Base-by-base conservation (phyloP, 257 asterid species). In the Mentha longifolia region DNA sequence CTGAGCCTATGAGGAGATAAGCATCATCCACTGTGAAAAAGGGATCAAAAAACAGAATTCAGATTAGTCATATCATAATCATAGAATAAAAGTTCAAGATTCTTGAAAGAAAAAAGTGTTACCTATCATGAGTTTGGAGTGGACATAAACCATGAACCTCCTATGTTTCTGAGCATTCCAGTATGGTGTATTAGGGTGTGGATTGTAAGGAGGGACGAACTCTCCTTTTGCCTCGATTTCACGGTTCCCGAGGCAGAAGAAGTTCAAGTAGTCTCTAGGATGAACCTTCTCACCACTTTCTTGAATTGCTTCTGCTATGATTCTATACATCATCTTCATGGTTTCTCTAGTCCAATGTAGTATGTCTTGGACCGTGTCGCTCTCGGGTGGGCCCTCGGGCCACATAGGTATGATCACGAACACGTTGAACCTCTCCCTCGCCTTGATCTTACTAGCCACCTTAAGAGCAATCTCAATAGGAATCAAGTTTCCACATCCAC, bases 61-160 rank as follows among this genome's bases (percentile, higher is more conserved):
- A 7, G 28, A 61, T 74, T 58, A 69, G 15, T 16, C 20, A 50
- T 50, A 16, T 25, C 5, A 6, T 28, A 35, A 57, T 16, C 20
- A 50, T 50, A 16, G 56, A 15, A 6, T 28, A 35, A 57, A 9
- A 10, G 4, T 17, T 30, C 43, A 71, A 50, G 16, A 52, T 28
- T 41, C 45, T 20, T 58, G 71, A 19, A 41, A 56, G 51, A 52
- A 52, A 52, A 52, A 5, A 55, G 2, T 42, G 15, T 28, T 86
- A 92, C 98, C 98, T 85, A 90, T 92, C 95, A 92, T 85, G 83
- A 92, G 79, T 80, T 92, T 92, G 71, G 97, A 92, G 83, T 92
- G 98, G 41, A 92, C 97, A 77, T 92, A 90, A 58, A 92, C 87
- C 98, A 92, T 92, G 75, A 92, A 92, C 49, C 98, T 87, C 79